Conservation (phyloP, 352 stramenopile species). For the Blastocystis sp. region DNA sequence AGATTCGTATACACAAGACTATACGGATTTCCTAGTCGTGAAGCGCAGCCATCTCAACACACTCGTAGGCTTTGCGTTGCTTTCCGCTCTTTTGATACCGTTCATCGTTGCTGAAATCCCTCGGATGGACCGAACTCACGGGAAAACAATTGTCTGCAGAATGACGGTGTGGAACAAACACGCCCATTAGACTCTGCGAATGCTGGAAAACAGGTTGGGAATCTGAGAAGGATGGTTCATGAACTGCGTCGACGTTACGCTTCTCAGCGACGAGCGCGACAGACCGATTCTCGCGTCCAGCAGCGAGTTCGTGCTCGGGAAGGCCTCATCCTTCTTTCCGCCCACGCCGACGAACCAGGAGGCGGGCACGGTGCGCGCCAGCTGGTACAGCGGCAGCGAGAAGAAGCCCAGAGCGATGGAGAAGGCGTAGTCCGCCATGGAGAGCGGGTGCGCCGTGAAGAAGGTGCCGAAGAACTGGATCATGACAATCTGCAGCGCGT, state of each 20-base stretch:
- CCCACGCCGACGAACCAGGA: conserved; percentile 39
- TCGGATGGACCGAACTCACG: not conserved
- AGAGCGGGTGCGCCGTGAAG: conserved; percentile 76
- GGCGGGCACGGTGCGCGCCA: conserved; percentile 79
- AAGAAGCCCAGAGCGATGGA: conserved; percentile 76
- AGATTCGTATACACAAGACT: too few species aligned
- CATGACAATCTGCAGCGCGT: conserved; percentile 87
- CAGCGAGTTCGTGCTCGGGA: not conserved
- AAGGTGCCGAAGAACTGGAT: conserved; percentile 85
- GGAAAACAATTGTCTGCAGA: not conserved
- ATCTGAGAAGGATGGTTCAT: conserved; percentile 3
- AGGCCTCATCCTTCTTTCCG: conserved; percentile 24
- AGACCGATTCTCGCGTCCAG: not conserved
- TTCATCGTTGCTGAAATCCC: too few species aligned
- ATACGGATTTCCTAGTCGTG: too few species aligned
- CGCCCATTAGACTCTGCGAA: conserved; percentile 29
- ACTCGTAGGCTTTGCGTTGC: too few species aligned
- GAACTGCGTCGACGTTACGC: conserved; percentile 64
- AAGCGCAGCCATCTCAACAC: too few species aligned
- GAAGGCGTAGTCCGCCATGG: conserved; percentile 75
- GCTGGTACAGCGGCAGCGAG: conserved; percentile 75
- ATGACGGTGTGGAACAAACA: conserved; percentile 25
- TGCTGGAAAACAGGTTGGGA: conserved; percentile 65
- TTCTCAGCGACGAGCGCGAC: conserved; percentile 15
- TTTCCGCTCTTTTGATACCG: too few species aligned